phyloP scores from a whole-genome alignment of 345 rosid species.

The Hevea brasiliensis region DNA sequence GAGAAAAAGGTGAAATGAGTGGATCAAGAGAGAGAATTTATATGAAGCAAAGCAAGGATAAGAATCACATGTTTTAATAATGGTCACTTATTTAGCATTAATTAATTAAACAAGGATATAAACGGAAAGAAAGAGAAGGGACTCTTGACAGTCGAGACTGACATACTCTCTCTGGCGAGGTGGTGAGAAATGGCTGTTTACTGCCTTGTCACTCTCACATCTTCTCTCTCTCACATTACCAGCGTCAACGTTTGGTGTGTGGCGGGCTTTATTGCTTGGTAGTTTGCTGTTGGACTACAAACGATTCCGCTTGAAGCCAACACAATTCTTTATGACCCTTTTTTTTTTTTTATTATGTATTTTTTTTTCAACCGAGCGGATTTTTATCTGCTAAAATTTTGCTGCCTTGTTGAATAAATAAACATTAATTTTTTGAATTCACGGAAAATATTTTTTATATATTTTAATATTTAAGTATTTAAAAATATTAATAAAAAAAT shows the following conservation, averaged over 20 bases:
- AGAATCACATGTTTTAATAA: slow-evolving; percentile 7
- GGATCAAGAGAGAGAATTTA: slow-evolving; percentile 16
- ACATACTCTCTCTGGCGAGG: too few relatives aligned
- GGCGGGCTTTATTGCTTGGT: too few relatives aligned
- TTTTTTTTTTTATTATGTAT: too few relatives aligned
- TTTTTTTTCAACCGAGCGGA: too few relatives aligned
- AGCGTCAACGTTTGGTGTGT: not conserved
- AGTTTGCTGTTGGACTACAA: slow-evolving; percentile 30
- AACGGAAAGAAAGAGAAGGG: slow-evolving; percentile 10
- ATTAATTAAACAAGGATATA: not conserved
- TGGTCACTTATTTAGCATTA: too few relatives aligned
- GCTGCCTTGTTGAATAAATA: too few relatives aligned
- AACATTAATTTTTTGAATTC: too few relatives aligned
- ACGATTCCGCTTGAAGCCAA: slow-evolving; percentile 21
- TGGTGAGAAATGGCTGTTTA: not conserved
- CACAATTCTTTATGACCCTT: not conserved
- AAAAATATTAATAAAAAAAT: too few relatives aligned
- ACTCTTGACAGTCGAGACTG: too few relatives aligned
- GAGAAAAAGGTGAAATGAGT: slow-evolving; percentile 19
- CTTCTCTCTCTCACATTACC: not conserved
- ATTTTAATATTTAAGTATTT: too few relatives aligned
- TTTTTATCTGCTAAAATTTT: too few relatives aligned
- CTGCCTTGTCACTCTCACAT: not conserved
- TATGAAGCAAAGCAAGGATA: not conserved
- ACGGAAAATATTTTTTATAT: too few relatives aligned